Conservation (phyloP, 257 asterid species). For the Nicotiana sylvestris region DNA sequence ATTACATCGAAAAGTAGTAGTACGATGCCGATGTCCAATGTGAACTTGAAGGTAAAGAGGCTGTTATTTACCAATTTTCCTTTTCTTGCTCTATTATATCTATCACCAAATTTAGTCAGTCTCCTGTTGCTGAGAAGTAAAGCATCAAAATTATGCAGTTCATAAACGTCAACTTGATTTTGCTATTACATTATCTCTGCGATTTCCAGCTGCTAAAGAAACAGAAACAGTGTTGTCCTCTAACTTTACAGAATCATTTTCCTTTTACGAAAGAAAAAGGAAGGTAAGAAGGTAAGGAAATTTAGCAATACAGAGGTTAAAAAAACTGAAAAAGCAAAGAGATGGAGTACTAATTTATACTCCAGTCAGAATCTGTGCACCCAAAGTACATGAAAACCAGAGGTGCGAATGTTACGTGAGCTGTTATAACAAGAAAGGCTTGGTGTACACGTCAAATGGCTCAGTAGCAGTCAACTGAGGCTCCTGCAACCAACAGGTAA, state of each 20-base stretch:
- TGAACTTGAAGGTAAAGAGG: background rate
- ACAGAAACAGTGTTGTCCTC: background rate
- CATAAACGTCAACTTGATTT: background rate
- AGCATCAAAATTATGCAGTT: background rate
- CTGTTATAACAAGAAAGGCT: slow-evolving; percentile 59
- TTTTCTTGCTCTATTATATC: background rate
- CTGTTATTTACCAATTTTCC: background rate
- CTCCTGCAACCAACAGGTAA: slow-evolving; percentile 42
- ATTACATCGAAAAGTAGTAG: background rate
- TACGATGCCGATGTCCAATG: background rate
- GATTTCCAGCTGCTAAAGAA: background rate
- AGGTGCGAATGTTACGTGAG: background rate
- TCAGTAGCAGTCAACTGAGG: slow-evolving; percentile 73
- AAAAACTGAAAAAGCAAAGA: background rate
- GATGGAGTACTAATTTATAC: background rate
- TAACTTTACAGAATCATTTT: background rate
- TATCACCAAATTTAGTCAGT: background rate
- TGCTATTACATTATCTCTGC: background rate
- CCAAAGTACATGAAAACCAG: background rate
- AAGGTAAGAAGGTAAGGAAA: background rate
- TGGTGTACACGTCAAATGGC: slow-evolving; percentile 68
- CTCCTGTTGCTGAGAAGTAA: background rate
- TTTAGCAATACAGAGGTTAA: background rate
- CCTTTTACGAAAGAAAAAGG: background rate
- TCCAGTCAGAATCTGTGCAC: background rate